phyloP scores from a whole-genome alignment of 2,329 filamentous ascomycete genomes.

The Hymenoscyphus repandus region DNA sequence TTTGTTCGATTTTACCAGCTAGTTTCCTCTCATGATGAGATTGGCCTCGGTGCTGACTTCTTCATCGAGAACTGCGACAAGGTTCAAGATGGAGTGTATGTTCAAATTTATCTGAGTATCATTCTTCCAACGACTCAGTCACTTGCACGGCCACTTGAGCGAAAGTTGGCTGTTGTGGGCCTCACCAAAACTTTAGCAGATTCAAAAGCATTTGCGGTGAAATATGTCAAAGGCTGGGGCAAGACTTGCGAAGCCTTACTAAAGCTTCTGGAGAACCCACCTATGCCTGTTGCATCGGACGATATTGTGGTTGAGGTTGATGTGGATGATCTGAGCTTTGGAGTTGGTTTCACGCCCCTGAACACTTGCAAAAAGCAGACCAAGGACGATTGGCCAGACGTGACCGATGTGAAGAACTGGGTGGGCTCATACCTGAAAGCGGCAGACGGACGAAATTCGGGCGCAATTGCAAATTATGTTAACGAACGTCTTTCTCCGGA shows the following conservation, averaged over 20 bases:
- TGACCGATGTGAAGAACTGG: constrained; percentile 75
- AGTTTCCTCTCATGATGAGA: constrained; percentile 64
- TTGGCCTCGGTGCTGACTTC: constrained; percentile 86
- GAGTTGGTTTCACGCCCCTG: constrained; percentile 87
- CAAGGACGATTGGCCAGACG: constrained; percentile 80
- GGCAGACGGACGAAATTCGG: constrained; percentile 68
- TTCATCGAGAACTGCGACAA: constrained; percentile 81
- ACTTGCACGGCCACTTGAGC: constrained; percentile 79
- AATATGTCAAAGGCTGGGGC: constrained; percentile 84
- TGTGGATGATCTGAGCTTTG: constrained; percentile 91
- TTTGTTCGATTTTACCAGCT: constrained; percentile 96
- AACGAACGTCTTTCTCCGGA: constrained; percentile 63
- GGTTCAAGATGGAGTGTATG: constrained; percentile 75
- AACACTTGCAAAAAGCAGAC: constrained; percentile 78
- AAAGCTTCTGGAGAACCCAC: constrained; percentile 83
- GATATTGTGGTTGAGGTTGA: constrained; percentile 82
- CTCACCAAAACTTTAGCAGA: constrained; percentile 89
- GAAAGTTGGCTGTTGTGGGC: constrained; percentile 89
- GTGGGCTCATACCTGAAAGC: constrained; percentile 60
- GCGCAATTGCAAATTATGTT: constrained; percentile 66
- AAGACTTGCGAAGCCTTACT: constrained; percentile 87
- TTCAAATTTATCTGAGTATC: constrained; percentile 77
- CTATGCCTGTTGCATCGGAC: constrained; percentile 59
- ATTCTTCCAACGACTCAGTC: constrained; percentile 87
- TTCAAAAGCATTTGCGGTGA: constrained; percentile 74